Evolutionary conservation across 331 rosid species (phyloP).

Genomic region (Malus hybrid): DNA sequence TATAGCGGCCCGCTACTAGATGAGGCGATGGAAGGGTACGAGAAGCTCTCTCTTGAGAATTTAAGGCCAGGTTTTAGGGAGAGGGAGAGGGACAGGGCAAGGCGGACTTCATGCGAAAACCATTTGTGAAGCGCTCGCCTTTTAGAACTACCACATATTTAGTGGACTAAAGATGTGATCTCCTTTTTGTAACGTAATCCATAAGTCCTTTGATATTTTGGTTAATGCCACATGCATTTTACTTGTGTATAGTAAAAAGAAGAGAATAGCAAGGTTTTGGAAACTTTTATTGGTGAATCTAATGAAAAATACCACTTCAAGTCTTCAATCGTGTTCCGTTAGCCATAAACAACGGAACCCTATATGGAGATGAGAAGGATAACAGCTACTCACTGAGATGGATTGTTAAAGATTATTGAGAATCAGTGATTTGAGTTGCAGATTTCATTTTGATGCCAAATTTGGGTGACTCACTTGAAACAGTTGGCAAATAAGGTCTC

Average conservation of each 20-base stretch:
- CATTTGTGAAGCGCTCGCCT: conserved; percentile 23
- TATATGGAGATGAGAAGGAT: not conserved
- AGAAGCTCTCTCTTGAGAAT: conserved; percentile 59
- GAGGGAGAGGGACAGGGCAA: conserved; percentile 50
- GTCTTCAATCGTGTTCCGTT: conserved; percentile 1
- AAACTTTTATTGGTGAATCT: conserved; percentile 27
- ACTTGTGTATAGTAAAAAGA: conserved; percentile 52
- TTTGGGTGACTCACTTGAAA: not conserved
- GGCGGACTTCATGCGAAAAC: conserved; percentile 47
- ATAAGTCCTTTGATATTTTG: conserved; percentile 9
- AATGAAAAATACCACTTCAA: conserved; percentile 17
- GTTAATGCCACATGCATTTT: conserved; percentile 29
- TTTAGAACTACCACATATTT: conserved; percentile 9
- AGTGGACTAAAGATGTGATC: conserved; percentile 23
- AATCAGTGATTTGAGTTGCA: not conserved
- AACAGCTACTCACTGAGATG: not conserved
- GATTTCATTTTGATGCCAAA: not conserved
- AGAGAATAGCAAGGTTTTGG: conserved; percentile 33
- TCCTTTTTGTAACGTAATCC: conserved; percentile 17
- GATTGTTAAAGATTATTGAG: not conserved
- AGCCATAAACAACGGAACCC: not conserved
- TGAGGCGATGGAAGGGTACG: conserved; percentile 48
- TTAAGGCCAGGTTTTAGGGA: conserved; percentile 50
- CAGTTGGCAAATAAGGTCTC: not conserved
- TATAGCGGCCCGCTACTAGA: conserved; percentile 47